These are phyloP conservation scores for Penicillium oxalicum DNA, from an alignment of 2,329 filamentous ascomycete genomes.

Conservation along the genomic window DNA sequence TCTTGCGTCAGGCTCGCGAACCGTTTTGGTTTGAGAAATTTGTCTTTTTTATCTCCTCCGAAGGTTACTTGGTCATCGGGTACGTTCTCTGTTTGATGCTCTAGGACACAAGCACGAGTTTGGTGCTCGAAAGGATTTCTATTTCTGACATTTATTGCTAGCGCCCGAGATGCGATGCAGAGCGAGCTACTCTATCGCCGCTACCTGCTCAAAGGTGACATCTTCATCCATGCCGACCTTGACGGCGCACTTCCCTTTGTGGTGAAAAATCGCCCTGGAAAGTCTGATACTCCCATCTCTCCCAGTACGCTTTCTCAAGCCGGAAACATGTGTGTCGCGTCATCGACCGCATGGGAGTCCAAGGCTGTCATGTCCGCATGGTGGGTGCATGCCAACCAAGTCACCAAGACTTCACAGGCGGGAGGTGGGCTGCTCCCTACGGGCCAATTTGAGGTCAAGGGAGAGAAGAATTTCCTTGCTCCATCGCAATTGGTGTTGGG, in stretches of 20 bases:
- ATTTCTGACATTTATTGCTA: slow-evolving; percentile 15
- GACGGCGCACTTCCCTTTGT: slow-evolving; percentile 78
- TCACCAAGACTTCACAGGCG: slow-evolving; percentile 73
- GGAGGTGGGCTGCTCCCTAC: slow-evolving; percentile 71
- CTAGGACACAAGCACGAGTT: no score
- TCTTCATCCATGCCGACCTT: slow-evolving; percentile 87
- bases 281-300: slow-evolving; percentile 77
- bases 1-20: slow-evolving; percentile 74
- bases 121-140: background rate
- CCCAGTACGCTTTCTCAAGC: slow-evolving; percentile 89
- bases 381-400: slow-evolving; percentile 89
- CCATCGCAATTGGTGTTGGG: slow-evolving; percentile 83
- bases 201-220: slow-evolving; percentile 79
- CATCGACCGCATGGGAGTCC: slow-evolving; percentile 88
- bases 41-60: slow-evolving; percentile 87
- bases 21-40: slow-evolving; percentile 98
- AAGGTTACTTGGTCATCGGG: slow-evolving; percentile 86
- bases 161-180: slow-evolving; percentile 78
- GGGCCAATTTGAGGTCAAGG: slow-evolving; percentile 74
- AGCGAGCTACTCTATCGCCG: slow-evolving; percentile 86
- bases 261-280: slow-evolving; percentile 78
- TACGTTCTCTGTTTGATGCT: slow-evolving; percentile 16
- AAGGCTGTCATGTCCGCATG: slow-evolving; percentile 94
- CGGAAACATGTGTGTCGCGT: slow-evolving; percentile 74
- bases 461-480: slow-evolving; percentile 85